Evolutionary conservation across 2,329 filamentous ascomycete species (phyloP).

Genomic region (Xylaria sp.): DNA sequence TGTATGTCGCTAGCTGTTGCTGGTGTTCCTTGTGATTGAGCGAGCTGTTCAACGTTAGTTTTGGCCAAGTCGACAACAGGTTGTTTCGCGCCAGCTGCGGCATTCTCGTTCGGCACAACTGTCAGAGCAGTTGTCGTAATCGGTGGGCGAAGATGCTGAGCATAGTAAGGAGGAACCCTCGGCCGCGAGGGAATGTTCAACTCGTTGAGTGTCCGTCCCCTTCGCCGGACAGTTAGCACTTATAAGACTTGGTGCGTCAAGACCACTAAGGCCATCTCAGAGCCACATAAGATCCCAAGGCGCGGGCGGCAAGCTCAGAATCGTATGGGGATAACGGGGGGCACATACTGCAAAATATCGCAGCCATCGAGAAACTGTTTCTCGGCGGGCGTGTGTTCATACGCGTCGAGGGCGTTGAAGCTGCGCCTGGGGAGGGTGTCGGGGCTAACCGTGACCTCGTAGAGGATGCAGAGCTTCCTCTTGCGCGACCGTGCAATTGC

Average conservation of each 20-base stretch:
- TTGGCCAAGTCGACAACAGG: slow-evolving; percentile 32
- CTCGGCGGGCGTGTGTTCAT: slow-evolving; percentile 63
- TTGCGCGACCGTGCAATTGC: slow-evolving; percentile 85
- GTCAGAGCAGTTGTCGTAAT: slow-evolving; percentile 28
- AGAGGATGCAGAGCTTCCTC: slow-evolving; percentile 90
- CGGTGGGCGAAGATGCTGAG: slow-evolving; percentile 36
- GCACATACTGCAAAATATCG: slow-evolving; percentile 70
- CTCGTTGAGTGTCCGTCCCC: slow-evolving; percentile 63
- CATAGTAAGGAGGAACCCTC: slow-evolving; percentile 57
- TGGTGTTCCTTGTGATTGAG: slow-evolving; percentile 27
- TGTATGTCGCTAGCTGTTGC: slow-evolving; percentile 32
- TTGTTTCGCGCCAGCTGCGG: slow-evolving; percentile 32
- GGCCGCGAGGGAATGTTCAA: slow-evolving; percentile 63
- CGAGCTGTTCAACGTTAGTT: slow-evolving; percentile 27
- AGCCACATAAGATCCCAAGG: slow-evolving; percentile 17
- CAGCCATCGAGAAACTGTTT: slow-evolving; percentile 66
- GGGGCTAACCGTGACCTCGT: slow-evolving; percentile 78
- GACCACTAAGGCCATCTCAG: slow-evolving; percentile 15
- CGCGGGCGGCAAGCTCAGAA: slow-evolving; percentile 27
- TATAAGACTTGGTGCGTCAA: slow-evolving; percentile 21
- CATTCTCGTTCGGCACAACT: slow-evolving; percentile 37
- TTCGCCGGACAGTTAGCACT: slow-evolving; percentile 47
- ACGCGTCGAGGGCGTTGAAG: slow-evolving; percentile 68
- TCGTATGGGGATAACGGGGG: background rate
- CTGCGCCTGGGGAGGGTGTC: slow-evolving; percentile 69